Evolutionary conservation across 805 yeast genomes (phyloP), one percentile per base, ranked within the genome.

Genomic region (Ogataea corticis): DNA sequence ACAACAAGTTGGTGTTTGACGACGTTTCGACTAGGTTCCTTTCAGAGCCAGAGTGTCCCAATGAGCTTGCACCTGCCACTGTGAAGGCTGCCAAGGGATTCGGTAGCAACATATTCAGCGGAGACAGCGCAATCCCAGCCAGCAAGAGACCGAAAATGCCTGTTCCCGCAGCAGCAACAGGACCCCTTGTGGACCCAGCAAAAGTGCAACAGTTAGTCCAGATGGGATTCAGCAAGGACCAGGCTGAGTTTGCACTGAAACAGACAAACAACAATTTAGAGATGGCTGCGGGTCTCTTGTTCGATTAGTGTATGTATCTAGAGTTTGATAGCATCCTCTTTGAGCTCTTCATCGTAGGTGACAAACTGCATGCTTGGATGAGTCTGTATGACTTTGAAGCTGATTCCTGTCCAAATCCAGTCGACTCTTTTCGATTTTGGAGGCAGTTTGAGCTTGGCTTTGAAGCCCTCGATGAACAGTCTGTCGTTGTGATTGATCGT

Each of bases 401-500:
- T 77, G 61, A 83, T 65, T 0, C 88, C 87, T 23, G 63, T 72
- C 87, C 87, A 83, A 25, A 83, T 66, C 88, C 87, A 83, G 15
- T 70, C 73, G 3, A 76, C 85, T 42, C 76, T 72, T 33, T 69
- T 64, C 12, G 69, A 38, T 7, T 39, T 27, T 7, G 44, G 44
- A 0, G 80, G 78, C n/a, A 86, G 66, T 33, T 70, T 73, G 14
- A 87, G 72, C 50, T 77, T 82, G 0, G 87, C 86, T 44, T 76
- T 71, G 63, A 87, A 92, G 12, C 81, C 80, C 51, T 90, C 96
- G 18, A 92, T 87, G 59, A 92, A 94, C 38, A 72, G 73, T 48
- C 96, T 72, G 62, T 92, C 98, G 52, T 87, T 85, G 34, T 87
- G 79, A 35, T 90, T 90, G 27, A 88, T 81, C 42, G 83, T 82